Percentiles rank a stretch among this genome's conserved stretches.
Evolutionary conservation across 2,329 filamentous ascomycete genomes (phyloP).

Genomic region (Chaetomium sp.): DNA sequence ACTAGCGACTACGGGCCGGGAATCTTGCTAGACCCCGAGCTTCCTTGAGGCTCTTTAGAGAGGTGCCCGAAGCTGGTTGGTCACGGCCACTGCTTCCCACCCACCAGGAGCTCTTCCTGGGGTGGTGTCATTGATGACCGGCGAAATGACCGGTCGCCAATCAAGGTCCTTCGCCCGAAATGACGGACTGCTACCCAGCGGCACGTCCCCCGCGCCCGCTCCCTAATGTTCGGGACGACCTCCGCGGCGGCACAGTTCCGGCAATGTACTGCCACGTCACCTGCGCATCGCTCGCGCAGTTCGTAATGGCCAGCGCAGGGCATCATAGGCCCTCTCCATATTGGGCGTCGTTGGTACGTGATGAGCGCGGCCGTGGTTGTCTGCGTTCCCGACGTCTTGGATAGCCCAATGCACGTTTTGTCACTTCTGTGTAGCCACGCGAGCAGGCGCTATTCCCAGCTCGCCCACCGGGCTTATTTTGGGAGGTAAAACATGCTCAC

Average conservation of each 20-base stretch:
- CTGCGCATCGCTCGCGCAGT: not conserved
- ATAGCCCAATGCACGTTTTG: not conserved
- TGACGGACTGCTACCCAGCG: slow-evolving; percentile 8
- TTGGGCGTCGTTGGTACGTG: not conserved
- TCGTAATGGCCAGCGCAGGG: not conserved
- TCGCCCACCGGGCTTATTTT: not conserved
- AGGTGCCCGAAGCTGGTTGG: not conserved
- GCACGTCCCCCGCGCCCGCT: not conserved
- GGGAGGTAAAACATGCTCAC: not conserved
- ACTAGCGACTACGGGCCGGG: not conserved
- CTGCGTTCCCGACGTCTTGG: not conserved
- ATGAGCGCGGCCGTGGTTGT: not conserved
- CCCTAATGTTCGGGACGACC: not conserved
- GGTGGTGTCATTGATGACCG: slow-evolving; percentile 14
- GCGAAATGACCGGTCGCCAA: not conserved
- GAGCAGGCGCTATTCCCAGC: not conserved
- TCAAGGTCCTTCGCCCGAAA: not conserved
- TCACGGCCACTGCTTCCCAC: not conserved
- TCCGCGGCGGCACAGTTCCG: slow-evolving; percentile 5
- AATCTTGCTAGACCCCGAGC: not conserved
- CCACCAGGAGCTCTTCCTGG: not conserved
- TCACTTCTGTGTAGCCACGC: not conserved
- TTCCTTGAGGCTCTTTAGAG: not conserved
- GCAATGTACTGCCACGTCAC: slow-evolving; percentile 20
- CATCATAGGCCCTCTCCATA: not conserved